phyloP scores from a whole-genome alignment of 306 rosid genomes.

The Fagus crenata region DNA sequence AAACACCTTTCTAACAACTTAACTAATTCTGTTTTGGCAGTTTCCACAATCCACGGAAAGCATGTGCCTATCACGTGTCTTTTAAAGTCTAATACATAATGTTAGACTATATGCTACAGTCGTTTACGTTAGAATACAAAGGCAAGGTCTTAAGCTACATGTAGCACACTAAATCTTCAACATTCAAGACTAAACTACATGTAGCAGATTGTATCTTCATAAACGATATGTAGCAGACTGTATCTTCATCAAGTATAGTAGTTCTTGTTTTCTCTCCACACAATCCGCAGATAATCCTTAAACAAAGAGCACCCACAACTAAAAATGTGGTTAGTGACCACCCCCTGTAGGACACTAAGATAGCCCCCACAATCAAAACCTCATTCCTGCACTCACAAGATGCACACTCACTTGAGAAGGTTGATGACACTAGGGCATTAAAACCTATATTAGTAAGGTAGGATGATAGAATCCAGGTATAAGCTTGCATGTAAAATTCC shows the following conservation, averaged over 20 bases:
- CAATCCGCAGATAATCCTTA: slow-evolving; percentile 60
- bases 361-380: slow-evolving; percentile 66
- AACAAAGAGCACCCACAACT: slow-evolving; percentile 60
- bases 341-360: slow-evolving; percentile 59
- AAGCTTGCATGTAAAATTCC: slow-evolving; percentile 85
- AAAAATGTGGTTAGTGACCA: slow-evolving; percentile 76
- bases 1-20: too few relatives aligned
- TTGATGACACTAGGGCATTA: slow-evolving; percentile 62
- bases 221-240: too few relatives aligned
- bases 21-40: too few relatives aligned
- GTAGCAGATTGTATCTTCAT: too few relatives aligned
- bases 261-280: slow-evolving; percentile 36
- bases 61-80: too few relatives aligned
- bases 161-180: too few relatives aligned
- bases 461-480: slow-evolving; percentile 60
- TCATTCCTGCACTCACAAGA: slow-evolving; percentile 79
- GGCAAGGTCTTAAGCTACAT: too few relatives aligned
- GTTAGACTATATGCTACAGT: too few relatives aligned
- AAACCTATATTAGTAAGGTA: slow-evolving; percentile 80
- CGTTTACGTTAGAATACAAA: too few relatives aligned
- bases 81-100: too few relatives aligned
- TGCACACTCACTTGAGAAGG: slow-evolving; percentile 67
- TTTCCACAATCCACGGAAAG: too few relatives aligned
- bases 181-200: too few relatives aligned
- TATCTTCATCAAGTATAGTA: background rate